Conservation (phyloP, 257 asterid species). For the Nicotiana otophora region DNA sequence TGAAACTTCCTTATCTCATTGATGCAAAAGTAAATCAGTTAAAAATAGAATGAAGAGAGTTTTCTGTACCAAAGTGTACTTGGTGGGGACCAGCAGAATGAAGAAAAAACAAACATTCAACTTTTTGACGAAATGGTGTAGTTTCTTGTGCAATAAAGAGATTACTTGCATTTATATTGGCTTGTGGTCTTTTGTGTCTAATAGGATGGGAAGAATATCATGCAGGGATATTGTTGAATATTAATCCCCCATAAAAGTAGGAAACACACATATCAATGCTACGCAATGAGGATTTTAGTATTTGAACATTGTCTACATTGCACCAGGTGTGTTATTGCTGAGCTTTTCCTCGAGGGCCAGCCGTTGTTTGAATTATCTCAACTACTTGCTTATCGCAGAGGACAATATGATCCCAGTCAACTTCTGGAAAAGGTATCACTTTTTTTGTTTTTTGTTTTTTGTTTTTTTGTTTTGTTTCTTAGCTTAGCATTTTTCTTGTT, state of each 20-base stretch:
- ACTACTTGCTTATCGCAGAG: conserved; percentile 96
- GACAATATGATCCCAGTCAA: conserved; percentile 97
- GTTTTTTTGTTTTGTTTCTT: background rate
- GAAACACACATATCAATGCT: background rate
- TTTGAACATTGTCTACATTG: conserved; percentile 11
- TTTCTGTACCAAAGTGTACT: background rate
- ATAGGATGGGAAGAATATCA: background rate
- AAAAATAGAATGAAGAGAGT: background rate
- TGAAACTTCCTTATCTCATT: background rate
- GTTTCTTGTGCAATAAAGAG: background rate
- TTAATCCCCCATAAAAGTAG: background rate
- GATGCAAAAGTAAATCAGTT: background rate
- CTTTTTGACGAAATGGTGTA: background rate
- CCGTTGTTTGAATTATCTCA: conserved; percentile 96
- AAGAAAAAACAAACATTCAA: background rate
- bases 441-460: background rate
- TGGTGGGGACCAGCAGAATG: background rate
- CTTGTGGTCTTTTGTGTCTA: background rate
- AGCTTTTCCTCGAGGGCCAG: conserved; percentile 98
- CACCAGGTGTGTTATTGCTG: conserved; percentile 97
- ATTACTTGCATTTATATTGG: background rate
- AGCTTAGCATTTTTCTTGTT: background rate
- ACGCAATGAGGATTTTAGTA: background rate
- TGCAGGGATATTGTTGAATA: background rate
- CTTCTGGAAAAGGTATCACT: conserved; percentile 79